These are phyloP conservation scores for Starmerella sirachaensis DNA, from an alignment of 805 yeast genomes.

Conservation along the genomic window DNA sequence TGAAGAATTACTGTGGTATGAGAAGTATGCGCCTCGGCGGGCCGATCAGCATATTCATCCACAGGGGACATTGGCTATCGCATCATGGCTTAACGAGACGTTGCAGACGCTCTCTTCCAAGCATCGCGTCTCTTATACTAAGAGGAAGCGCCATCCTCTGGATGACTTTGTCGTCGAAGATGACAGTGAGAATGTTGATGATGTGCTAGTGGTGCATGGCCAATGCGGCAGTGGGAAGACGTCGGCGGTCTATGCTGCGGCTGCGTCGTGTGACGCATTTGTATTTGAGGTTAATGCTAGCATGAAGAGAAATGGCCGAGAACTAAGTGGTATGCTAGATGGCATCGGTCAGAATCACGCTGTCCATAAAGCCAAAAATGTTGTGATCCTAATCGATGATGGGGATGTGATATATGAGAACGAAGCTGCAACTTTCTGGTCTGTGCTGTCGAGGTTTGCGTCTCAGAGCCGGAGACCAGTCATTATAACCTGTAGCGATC, in stretches of 20 bases:
- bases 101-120: not conserved
- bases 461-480: constrained; percentile 56
- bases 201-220: constrained; percentile 45
- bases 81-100: not conserved
- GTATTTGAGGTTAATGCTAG: constrained; percentile 74
- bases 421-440: constrained; percentile 69
- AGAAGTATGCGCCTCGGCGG: constrained; percentile 21
- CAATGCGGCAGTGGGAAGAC: constrained; percentile 70
- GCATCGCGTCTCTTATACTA: constrained; percentile 1
- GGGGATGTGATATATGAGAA: constrained; percentile 67
- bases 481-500: constrained; percentile 49
- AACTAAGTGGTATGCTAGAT: constrained; percentile 47
- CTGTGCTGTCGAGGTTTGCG: constrained; percentile 49
- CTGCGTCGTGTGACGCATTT: constrained; percentile 50
- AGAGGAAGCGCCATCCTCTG: constrained; percentile 9
- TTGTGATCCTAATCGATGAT: constrained; percentile 72
- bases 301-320: constrained; percentile 60
- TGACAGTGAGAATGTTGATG: constrained; percentile 21
- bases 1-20: constrained; percentile 24
- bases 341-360: constrained; percentile 79
- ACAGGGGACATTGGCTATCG: no score
- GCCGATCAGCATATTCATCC: constrained; percentile 4
- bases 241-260: constrained; percentile 54
- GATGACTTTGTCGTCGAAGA: constrained; percentile 27
- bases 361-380: constrained; percentile 49